Evolutionary conservation across 345 rosid species (phyloP).

Genomic region (Gossypium thurberi): DNA sequence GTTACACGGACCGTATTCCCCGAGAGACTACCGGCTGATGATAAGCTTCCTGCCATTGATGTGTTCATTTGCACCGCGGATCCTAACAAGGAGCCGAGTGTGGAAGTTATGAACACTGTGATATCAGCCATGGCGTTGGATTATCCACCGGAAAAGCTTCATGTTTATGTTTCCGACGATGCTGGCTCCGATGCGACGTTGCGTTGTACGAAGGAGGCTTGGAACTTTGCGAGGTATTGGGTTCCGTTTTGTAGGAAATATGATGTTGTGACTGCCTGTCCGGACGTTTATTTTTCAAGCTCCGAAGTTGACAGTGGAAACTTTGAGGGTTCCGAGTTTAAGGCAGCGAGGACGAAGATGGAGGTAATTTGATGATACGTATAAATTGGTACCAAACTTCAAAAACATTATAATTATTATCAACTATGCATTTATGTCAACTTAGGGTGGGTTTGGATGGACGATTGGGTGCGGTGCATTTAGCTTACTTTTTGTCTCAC

Average conservation of each 20-base stretch:
- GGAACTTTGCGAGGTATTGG: constrained; percentile 37
- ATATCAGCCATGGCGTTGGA: constrained; percentile 31
- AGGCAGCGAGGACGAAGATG: not conserved
- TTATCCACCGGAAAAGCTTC: constrained; percentile 31
- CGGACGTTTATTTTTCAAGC: not conserved
- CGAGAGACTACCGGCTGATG: constrained; percentile 16
- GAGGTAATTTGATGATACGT: not conserved
- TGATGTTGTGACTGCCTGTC: constrained; percentile 8
- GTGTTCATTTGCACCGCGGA: constrained; percentile 33
- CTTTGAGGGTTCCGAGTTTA: not conserved
- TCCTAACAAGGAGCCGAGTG: constrained; percentile 26
- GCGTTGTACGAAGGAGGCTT: constrained; percentile 32
- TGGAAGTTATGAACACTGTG: constrained; percentile 29
- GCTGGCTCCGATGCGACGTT: constrained; percentile 22
- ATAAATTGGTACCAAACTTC: too few relatives aligned
- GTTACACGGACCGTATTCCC: constrained; percentile 30
- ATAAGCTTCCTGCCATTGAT: constrained; percentile 22
- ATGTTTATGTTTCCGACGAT: constrained; percentile 29
- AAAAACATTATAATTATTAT: too few relatives aligned
- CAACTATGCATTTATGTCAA: too few relatives aligned
- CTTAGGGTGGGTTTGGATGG: too few relatives aligned
- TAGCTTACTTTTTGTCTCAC: too few relatives aligned
- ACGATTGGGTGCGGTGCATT: too few relatives aligned
- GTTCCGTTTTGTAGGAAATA: constrained; percentile 41
- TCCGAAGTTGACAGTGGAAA: not conserved